These are phyloP conservation scores for Jaenimonas drosophilae DNA, from an alignment of 208 protist genomes.

Conservation along the genomic window DNA sequence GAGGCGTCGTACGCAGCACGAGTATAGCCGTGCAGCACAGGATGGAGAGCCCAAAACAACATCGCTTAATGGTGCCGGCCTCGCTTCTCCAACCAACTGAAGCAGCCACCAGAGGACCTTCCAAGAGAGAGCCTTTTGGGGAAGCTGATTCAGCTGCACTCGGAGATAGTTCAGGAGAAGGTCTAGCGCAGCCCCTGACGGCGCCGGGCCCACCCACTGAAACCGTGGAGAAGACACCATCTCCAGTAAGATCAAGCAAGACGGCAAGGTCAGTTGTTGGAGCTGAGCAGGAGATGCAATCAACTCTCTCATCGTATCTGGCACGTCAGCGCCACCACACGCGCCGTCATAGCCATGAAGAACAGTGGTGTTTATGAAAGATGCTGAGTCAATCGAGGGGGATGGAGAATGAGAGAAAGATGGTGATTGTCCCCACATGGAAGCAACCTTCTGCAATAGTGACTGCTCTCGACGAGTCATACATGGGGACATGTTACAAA, in stretches of 20 bases:
- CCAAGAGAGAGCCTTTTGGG: too few relatives aligned
- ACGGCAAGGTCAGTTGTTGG: too few relatives aligned
- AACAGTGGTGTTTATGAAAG: too few relatives aligned
- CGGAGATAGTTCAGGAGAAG: not conserved
- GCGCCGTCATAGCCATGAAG: too few relatives aligned
- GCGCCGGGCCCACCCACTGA: not conserved
- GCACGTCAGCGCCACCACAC: too few relatives aligned
- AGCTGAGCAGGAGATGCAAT: too few relatives aligned
- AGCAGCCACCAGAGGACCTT: constrained; percentile 36
- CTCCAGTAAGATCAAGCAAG: constrained; percentile 21
- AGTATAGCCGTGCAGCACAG: constrained; percentile 22
- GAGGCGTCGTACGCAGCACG: constrained; percentile 28
- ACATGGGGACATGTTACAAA: constrained; percentile 33
- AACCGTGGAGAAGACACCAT: constrained; percentile 23
- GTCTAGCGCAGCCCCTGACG: not conserved
- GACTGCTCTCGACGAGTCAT: constrained; percentile 45
- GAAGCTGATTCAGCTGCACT: constrained; percentile 4
- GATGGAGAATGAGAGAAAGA: too few relatives aligned
- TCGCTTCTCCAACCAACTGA: constrained; percentile 9
- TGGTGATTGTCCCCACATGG: too few relatives aligned
- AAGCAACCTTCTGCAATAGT: too few relatives aligned
- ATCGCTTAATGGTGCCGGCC: not conserved
- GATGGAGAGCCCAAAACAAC: not conserved
- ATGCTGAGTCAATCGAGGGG: too few relatives aligned
- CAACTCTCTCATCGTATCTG: too few relatives aligned